A percentile compares a stretch with the other conserved stretches of the same genome.
Conservation (phyloP, 768 basidiomycete genomes). For the Naganishia onofrii region DNA sequence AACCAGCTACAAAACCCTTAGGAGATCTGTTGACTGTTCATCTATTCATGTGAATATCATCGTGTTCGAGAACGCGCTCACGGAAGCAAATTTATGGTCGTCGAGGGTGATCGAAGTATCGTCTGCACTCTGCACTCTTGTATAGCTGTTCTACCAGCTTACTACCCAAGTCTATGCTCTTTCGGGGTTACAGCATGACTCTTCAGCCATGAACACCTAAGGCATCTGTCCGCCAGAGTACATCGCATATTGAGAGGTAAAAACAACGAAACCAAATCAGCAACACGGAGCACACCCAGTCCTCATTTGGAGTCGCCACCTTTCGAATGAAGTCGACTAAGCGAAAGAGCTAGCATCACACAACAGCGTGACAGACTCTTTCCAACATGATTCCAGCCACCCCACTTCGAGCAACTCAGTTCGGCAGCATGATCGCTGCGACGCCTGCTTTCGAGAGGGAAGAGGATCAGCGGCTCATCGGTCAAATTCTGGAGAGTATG, state of each 20-base stretch:
- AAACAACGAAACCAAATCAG: neutral
- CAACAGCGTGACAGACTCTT: neutral
- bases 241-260: too few species aligned
- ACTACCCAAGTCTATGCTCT: too few species aligned
- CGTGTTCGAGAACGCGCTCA: neutral
- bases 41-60: neutral
- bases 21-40: too few species aligned
- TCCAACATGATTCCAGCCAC: slow-evolving; percentile 25
- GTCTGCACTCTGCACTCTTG: neutral
- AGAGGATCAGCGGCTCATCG: slow-evolving; percentile 24
- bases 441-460: slow-evolving; percentile 22
- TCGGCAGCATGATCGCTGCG: slow-evolving; percentile 24
- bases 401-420: slow-evolving; percentile 22
- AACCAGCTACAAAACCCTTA: too few species aligned
- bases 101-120: neutral
- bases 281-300: neutral
- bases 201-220: too few species aligned
- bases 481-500: slow-evolving; percentile 22
- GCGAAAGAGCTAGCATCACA: neutral
- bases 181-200: too few species aligned
- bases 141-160: neutral
- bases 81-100: neutral
- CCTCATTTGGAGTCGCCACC: neutral
- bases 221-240: too few species aligned
- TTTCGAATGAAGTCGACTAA: slow-evolving; percentile 1